Base-by-base conservation (phyloP, 495 filamentous ascomycete species). In the Daldinia loculata region DNA sequence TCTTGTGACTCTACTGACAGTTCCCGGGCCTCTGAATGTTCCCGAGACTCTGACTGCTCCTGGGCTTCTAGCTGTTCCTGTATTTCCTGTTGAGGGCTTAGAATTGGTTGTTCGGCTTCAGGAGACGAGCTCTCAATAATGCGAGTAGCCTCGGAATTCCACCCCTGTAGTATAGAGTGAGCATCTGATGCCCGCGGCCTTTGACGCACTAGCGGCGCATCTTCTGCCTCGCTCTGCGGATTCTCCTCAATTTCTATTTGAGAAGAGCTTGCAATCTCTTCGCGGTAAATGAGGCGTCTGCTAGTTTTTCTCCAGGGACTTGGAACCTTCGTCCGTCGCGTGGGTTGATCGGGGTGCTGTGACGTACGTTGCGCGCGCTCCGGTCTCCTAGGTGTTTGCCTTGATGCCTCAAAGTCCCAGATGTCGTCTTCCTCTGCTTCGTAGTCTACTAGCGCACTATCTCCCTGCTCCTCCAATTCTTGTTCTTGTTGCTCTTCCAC, bases 331-430 rank as follows among this genome's bases (percentile, higher is more conserved):
- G 64, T 75, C 65, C 80, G 75, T 67, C 76, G 78, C 41, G 82
- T 73, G 14, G 77, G 48, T 15, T 68, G 63, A 6, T 63, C 56
- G 6, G 64, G 56, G 6, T 74, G 53, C 63, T 71, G 67, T 19
- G 61, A 43, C 14, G 64, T 56, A 67, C 61, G 68, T 56, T 70
- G 72, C 59, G 66, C 57, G 62, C 75, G 60, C 19, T 75, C 76
- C 67, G 63, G 70, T 34, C 51, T 73, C 29, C 57, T 72, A 6
- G 83, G 79, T 1, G 78, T 78, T 26, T 74, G 69, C 9, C 82
- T 79, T 56, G 77, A 75, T 45, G 81, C 83, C 57, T 84, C 83
- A 43, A 84, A 53, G n/a, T 79, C 80, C 78, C 80, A 85, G 3
- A 84, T 69, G 70, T 86, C 84, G 7, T 78, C 75, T 15, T 83